These are phyloP conservation scores for Salix suchowensis DNA, from an alignment of 345 rosid genomes.

Conservation along the genomic window DNA sequence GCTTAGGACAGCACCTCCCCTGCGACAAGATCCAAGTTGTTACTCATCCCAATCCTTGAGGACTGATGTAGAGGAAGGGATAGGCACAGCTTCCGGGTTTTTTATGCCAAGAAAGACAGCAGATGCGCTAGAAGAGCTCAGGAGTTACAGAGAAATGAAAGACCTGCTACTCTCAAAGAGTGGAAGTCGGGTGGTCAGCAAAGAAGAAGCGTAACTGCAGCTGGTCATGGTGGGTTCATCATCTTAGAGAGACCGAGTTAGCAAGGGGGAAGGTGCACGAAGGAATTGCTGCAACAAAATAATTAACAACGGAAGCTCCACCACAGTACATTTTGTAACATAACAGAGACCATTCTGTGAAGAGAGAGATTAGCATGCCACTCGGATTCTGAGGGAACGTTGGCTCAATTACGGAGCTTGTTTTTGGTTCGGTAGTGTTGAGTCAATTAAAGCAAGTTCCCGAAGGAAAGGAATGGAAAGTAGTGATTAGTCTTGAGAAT, in stretches of 20 bases:
- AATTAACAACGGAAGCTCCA: not conserved
- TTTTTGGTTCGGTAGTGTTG: not conserved
- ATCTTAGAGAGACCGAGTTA: not conserved
- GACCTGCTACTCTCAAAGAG: slow-evolving; percentile 76
- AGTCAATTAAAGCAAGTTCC: too few species aligned
- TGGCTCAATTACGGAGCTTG: too few species aligned
- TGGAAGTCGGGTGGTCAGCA: slow-evolving; percentile 43
- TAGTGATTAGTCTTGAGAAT: too few species aligned
- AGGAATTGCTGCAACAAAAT: not conserved
- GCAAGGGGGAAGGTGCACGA: not conserved
- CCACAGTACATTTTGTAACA: not conserved
- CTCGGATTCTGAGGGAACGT: too few species aligned
- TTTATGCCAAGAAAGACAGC: slow-evolving; percentile 60
- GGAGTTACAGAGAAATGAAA: slow-evolving; percentile 69
- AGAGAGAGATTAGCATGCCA: not conserved
- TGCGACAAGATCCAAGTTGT: slow-evolving; percentile 67
- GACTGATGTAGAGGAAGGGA: slow-evolving; percentile 44
- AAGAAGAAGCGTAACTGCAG: slow-evolving; percentile 23
- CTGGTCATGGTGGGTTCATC: not conserved
- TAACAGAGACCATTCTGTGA: not conserved
- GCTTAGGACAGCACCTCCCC: slow-evolving; percentile 76
- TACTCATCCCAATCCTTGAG: slow-evolving; percentile 48
- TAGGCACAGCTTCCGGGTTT: slow-evolving; percentile 60
- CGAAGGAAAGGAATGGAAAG: too few species aligned
- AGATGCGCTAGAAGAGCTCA: slow-evolving; percentile 84